Base-by-base conservation (phyloP, 2,329 filamentous ascomycete genomes). In the Fusarium sp. region DNA sequence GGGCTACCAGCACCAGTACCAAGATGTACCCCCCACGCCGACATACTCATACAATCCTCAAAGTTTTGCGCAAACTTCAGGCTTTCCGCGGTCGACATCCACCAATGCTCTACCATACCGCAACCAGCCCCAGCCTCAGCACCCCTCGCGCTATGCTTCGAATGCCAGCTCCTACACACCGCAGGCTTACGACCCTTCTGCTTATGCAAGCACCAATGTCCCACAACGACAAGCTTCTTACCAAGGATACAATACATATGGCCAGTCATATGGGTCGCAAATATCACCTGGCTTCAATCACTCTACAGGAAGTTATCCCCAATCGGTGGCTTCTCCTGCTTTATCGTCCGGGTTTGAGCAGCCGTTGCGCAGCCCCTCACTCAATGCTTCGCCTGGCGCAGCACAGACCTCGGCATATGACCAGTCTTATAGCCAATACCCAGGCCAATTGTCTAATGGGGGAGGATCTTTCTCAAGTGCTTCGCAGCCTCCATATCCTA, bases 31-130 rank as follows among this genome's bases (percentile, higher is more conserved):
- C 70, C 80, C 85, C 27, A 84, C 86, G 12, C 82, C 85, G 21
- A 82, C 83, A 31, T 83, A 84, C 54, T 80, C 88, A 46, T 95
- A 95, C 81, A 95, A 95, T 78, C 93, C 93, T 4, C 88, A 92
- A 79, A 84, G 86, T 41, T 95, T 89, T 79, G 84, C 83, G 64
- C 80, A 76, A 64, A 70, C 79, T 9, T 73, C 76, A 12, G 67
- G 64, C 56, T 81, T 79, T 56, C 75, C 76, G 61, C 84, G 87
- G 60, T 84, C 87, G 38, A 87, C 87, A 66, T 88, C 88, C 23
- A 85, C 85, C 29, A 84, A 84, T n/a, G 82, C 82, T 45, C 74
- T 87, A 33, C 85, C 87, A 16, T 86, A 87, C 70, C 86, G 84
- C 63, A 84, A 83, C 67, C 83, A 83, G 51, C 33, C 45, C 21